Conservation (phyloP, 768 basidiomycete species). For the Myochromella boudieri region DNA sequence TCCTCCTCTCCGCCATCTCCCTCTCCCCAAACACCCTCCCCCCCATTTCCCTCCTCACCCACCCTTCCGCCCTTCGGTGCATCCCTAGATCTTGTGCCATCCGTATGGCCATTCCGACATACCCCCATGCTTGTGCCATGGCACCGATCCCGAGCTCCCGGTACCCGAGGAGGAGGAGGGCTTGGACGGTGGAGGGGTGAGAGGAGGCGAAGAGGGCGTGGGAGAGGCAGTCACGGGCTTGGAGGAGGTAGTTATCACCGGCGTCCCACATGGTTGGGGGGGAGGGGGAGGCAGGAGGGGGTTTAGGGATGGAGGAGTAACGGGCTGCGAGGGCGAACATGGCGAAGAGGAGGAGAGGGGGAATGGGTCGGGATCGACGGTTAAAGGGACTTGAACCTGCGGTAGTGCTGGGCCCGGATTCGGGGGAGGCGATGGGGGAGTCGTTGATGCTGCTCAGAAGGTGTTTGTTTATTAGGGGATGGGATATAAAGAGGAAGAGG, state of each 20-base stretch:
- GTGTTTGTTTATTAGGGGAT: not conserved
- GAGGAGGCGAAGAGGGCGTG: slow-evolving; percentile 69
- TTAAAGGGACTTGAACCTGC: slow-evolving; percentile 36
- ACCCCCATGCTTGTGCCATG: slow-evolving; percentile 88
- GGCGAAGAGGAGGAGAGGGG: slow-evolving; percentile 71
- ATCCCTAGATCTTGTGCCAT: slow-evolving; percentile 90
- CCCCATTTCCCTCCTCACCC: slow-evolving; percentile 61
- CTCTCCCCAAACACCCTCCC: slow-evolving; percentile 53
- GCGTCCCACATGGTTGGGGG: slow-evolving; percentile 87
- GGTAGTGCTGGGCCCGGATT: slow-evolving; percentile 10
- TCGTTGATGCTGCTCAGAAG: slow-evolving; percentile 22
- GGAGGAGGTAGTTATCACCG: slow-evolving; percentile 69
- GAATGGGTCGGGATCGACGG: slow-evolving; percentile 45
- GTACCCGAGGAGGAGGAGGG: slow-evolving; percentile 78
- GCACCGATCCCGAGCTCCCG: slow-evolving; percentile 86
- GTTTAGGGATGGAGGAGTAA: slow-evolving; percentile 46
- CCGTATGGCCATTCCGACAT: slow-evolving; percentile 85
- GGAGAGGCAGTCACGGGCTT: slow-evolving; percentile 68
- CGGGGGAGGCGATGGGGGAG: slow-evolving; percentile 16
- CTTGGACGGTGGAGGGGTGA: slow-evolving; percentile 72
- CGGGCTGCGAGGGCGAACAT: slow-evolving; percentile 86
- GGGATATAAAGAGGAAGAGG: not conserved
- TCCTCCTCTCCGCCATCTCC: slow-evolving; percentile 68
- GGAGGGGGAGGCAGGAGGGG: slow-evolving; percentile 43
- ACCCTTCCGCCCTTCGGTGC: slow-evolving; percentile 79